Conservation (phyloP, 176 grass and related monocot genomes). For the Rhynchospora pubera region DNA sequence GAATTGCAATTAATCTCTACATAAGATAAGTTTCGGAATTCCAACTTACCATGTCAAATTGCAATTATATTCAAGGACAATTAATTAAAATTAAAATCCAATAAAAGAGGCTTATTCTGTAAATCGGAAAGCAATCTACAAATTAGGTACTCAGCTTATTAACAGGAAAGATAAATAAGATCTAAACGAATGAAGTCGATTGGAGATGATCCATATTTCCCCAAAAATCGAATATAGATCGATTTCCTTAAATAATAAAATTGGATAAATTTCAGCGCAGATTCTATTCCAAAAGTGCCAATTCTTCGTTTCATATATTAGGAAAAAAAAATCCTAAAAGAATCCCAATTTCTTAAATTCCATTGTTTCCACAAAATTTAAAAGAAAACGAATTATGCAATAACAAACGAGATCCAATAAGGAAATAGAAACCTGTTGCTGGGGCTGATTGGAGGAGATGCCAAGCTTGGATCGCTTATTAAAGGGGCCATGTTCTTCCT, state of each 20-base stretch:
- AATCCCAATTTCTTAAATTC: not conserved
- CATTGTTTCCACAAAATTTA: not conserved
- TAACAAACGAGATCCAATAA: slow-evolving; percentile 2
- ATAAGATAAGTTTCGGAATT: not conserved
- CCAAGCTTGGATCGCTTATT: slow-evolving; percentile 30
- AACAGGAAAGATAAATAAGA: too few relatives aligned
- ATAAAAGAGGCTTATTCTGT: not conserved
- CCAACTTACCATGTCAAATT: not conserved
- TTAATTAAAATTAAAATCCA: not conserved
- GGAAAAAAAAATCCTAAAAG: not conserved
- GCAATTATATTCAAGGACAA: not conserved
- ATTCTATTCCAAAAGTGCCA: not conserved
- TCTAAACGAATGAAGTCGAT: not conserved
- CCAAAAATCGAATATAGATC: not conserved
- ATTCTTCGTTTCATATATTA: not conserved
- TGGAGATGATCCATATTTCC: not conserved
- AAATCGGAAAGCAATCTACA: not conserved
- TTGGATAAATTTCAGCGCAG: not conserved
- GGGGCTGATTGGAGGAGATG: slow-evolving; percentile 2
- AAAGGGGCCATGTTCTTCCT: slow-evolving; percentile 26
- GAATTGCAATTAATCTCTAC: not conserved
- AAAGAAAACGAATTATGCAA: not conserved
- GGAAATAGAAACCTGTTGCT: slow-evolving; percentile 11
- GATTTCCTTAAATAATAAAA: not conserved
- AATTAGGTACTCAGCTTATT: not conserved